Evolutionary conservation across 352 stramenopile genomes (phyloP).

Genomic region (Phytophthora hibernalis): DNA sequence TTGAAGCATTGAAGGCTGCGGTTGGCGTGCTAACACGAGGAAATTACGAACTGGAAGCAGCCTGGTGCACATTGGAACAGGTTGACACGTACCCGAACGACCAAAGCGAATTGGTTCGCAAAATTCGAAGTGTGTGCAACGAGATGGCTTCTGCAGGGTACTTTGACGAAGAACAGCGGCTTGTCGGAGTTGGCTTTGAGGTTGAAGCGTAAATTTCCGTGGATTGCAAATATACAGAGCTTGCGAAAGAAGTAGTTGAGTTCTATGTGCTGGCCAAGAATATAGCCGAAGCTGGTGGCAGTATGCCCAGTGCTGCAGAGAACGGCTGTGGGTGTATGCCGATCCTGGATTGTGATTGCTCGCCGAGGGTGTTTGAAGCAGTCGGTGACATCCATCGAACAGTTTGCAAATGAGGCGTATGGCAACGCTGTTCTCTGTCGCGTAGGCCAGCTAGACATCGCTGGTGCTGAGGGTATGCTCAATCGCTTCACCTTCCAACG

Average conservation of each 20-base stretch:
- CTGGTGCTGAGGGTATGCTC: slow-evolving; percentile 60
- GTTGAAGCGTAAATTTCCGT: slow-evolving; percentile 69
- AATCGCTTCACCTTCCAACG: slow-evolving; percentile 45
- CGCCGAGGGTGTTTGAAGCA: slow-evolving; percentile 62
- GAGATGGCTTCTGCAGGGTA: slow-evolving; percentile 62
- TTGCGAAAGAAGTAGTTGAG: slow-evolving; percentile 48
- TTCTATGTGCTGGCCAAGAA: slow-evolving; percentile 67
- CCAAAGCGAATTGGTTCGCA: slow-evolving; percentile 47
- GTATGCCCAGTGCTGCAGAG: slow-evolving; percentile 53
- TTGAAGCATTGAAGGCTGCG: slow-evolving; percentile 53
- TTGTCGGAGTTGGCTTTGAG: slow-evolving; percentile 65
- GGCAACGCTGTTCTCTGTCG: slow-evolving; percentile 68
- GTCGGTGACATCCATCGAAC: slow-evolving; percentile 54
- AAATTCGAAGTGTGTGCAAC: slow-evolving; percentile 63
- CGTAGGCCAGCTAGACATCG: slow-evolving; percentile 63
- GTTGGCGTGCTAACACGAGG: slow-evolving; percentile 46
- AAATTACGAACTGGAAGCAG: slow-evolving; percentile 69
- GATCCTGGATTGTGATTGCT: slow-evolving; percentile 58
- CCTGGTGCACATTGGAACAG: slow-evolving; percentile 73
- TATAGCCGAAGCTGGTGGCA: slow-evolving; percentile 62
- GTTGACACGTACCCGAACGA: slow-evolving; percentile 44
- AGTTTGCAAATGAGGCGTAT: slow-evolving; percentile 66
- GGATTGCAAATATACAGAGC: slow-evolving; percentile 47
- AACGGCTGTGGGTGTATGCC: slow-evolving; percentile 58
- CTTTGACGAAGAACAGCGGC: slow-evolving; percentile 72